Base-by-base conservation (phyloP, 805 yeast genomes). In the Dipodascus albidus region DNA sequence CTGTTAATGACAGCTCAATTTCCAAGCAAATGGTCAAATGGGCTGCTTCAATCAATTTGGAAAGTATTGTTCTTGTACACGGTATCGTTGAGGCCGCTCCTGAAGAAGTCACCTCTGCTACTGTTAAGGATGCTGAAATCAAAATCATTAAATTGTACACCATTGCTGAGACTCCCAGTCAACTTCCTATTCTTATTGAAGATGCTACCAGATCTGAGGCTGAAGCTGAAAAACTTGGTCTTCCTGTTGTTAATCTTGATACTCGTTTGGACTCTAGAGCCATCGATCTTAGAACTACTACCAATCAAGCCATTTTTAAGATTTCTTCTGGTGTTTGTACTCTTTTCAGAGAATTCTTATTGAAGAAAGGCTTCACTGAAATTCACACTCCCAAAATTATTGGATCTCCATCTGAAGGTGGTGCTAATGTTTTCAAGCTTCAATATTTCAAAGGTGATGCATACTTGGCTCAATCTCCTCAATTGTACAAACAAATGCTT, bases 391-490 rank as follows among this genome's bases (percentile, higher is more conserved):
- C 99, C 58, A 93, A 93, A 74, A 75, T 93, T 62, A 79, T 91
- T 65, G 96, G 95, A 62, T 88, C 98, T 44, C 86, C 99, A 44
- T 85, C 96, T 57, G 99, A 93, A 76, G 96, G 98, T 71, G 99
- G 99, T 61, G 81, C 98, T 55, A 91, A 88, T 69, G 98, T 93
- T 50, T 93, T 93, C 72, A 95, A 89, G 72, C 85, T 93, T 55
- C 76, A 85, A 48, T 93, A 93, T 73, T 93, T 93, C 80, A 91
- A 91, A 70, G 81, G 88, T 58, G 82, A 84, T 57, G 98, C 98
- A 3, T 93, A 79, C 70, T 74, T 93, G 68, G 99, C 99, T 17
- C 99, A 93, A 76, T 87, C 96, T 44, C 99, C 99, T 50, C 99
- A 93, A 76, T 79, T 93, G 61, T 87, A 93, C 77, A 93, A 93